phyloP scores from a whole-genome alignment of 1,284 basidiomycete genomes.

The Cutaneotrichosporon sp. region DNA sequence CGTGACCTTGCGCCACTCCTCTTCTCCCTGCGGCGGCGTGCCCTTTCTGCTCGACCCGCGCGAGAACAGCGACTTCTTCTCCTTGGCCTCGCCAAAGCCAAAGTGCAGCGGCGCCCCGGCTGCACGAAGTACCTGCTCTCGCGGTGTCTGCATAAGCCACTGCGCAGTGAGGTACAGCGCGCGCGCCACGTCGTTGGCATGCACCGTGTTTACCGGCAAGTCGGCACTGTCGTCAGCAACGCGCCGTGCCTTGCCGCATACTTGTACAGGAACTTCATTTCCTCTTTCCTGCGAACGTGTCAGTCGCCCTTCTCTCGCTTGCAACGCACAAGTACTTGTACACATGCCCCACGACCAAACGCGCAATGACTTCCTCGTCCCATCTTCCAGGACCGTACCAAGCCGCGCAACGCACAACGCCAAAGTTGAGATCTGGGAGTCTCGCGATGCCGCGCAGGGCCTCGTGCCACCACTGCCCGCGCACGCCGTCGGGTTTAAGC shows the following conservation, averaged over 20 bases:
- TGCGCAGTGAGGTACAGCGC: conserved; percentile 60
- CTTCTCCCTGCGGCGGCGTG: conserved; percentile 14
- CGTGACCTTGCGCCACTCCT: conserved; percentile 35
- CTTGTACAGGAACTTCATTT: conserved; percentile 76
- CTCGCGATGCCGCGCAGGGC: conserved; percentile 66
- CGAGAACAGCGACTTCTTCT: conserved; percentile 9
- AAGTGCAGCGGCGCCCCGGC: conserved; percentile 63
- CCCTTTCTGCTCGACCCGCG: conserved; percentile 9
- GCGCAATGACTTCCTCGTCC: conserved; percentile 55
- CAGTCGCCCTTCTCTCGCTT: not conserved
- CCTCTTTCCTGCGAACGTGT: conserved; percentile 54
- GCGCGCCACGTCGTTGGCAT: conserved; percentile 69
- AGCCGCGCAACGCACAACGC: conserved; percentile 32
- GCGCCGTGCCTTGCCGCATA: conserved; percentile 4
- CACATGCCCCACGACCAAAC: conserved; percentile 67
- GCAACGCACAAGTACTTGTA: conserved; percentile 61
- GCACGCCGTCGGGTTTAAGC: conserved; percentile 63
- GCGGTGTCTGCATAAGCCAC: conserved; percentile 30
- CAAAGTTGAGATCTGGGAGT: conserved; percentile 51
- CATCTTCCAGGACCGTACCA: conserved; percentile 32
- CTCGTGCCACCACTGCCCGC: conserved; percentile 88
- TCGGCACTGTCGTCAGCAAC: conserved; percentile 53
- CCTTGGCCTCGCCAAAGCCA: conserved; percentile 45
- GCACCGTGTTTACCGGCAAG: conserved; percentile 71
- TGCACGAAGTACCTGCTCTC: conserved; percentile 29